Evolutionary conservation across 371 early-diverging fungal species (phyloP), one percentile per base, ranked within the genome.

Genomic region (Rhizomucor miehei): DNA sequence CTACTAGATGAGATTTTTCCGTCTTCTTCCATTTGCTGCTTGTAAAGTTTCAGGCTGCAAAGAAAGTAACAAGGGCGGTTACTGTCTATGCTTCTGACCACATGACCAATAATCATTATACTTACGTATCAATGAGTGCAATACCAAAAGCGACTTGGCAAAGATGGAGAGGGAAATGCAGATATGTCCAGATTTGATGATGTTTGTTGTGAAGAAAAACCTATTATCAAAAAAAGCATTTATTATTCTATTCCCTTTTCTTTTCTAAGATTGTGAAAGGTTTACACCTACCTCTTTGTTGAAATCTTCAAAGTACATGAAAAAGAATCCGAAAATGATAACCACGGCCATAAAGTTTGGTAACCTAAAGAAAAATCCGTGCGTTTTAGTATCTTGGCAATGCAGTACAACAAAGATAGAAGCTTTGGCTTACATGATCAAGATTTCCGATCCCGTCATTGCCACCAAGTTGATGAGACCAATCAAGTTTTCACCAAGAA

Each of bases 141-240:
- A 77, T 77, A 59, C 77, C 77, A 66, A 77, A 77, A 11, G 74
- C 77, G 20, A 77, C 74, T 52, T 77, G 77, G 44, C 77, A 79
- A 1, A 82, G 51, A 64, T 82, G 83, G 13, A 82, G 61, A 0
- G 83, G 83, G 39, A 82, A 69, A 49, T 82, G 83, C 3, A 82
- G 60, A 47, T 82, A 82, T 0, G 77, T 76, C 83, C 83, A 82
- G 10, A 79, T 61, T 51, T 82, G 83, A 38, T 77, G 74, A 44
- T 71, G 71, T 21, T 65, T 65, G 56, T 65, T 73, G 38, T 70
- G 71, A 3, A 77, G 56, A 44, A 77, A 71, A 24, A 75, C 57
- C 73, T 73, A 56, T 17, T 6, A 19, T 19, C 4, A 13, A 17
- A 23, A 6, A 20, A 14, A 51, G 38, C 4, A 36, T 5, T n/a